A percentile compares a stretch with the other conserved stretches of the same genome.
phyloP scores from a whole-genome alignment of 768 basidiomycete species.

The Pulveroboletus frians region DNA sequence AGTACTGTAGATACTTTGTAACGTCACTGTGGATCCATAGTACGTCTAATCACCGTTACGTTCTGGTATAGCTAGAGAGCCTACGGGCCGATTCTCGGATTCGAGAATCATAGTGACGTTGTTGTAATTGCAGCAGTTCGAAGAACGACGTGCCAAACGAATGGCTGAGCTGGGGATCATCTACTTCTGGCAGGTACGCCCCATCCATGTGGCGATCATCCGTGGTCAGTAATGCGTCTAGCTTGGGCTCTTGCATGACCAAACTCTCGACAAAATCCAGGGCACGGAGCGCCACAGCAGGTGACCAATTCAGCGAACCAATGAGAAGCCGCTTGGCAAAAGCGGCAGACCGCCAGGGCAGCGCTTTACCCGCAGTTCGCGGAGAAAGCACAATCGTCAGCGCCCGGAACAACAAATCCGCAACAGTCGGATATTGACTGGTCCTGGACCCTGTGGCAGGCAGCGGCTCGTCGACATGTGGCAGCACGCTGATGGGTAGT shows the following conservation, averaged over 20 bases:
- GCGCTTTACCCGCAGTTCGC: conserved; percentile 49
- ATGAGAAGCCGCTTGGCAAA: conserved; percentile 90
- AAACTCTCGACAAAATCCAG: conserved; percentile 71
- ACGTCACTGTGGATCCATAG: conserved; percentile 24
- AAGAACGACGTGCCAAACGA: conserved; percentile 83
- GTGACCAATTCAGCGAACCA: conserved; percentile 77
- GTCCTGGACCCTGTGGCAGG: conserved; percentile 24
- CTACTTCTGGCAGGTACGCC: conserved; percentile 75
- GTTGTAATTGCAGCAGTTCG: conserved; percentile 67
- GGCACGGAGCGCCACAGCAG: conserved; percentile 55
- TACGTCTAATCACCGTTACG: conserved; percentile 29
- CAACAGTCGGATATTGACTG: conserved; percentile 34
- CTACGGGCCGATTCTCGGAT: conserved; percentile 64
- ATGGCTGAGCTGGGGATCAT: conserved; percentile 82
- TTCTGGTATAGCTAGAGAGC: conserved; percentile 43
- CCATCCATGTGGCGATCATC: conserved; percentile 85
- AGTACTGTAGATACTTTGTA: conserved; percentile 33
- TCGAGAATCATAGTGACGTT: conserved; percentile 57
- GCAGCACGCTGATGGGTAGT: conserved; percentile 61
- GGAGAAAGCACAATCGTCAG: conserved; percentile 79
- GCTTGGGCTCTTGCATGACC: conserved; percentile 69
- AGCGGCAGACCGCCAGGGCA: conserved; percentile 78
- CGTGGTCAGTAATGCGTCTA: conserved; percentile 80
- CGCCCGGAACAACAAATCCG: conserved; percentile 82
- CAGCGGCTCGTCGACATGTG: conserved; percentile 55